Conservation (phyloP, 2,329 filamentous ascomycete species). For the Penicillium brevicompactum region DNA sequence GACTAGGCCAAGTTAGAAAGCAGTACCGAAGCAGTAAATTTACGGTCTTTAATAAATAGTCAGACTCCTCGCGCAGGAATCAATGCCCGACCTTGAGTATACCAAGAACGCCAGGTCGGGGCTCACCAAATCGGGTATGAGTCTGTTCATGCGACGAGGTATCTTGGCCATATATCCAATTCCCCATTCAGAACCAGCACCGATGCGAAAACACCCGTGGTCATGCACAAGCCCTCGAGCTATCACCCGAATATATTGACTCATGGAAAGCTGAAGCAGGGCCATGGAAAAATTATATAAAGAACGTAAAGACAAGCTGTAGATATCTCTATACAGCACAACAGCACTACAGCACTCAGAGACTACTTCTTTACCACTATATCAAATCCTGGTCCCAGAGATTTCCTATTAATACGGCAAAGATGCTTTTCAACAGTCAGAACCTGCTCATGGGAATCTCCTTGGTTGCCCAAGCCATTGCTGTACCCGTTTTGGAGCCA, state of each 20-base stretch:
- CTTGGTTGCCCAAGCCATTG: slow-evolving; percentile 11
- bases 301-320: background rate
- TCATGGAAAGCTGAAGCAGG: background rate
- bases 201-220: background rate
- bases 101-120: background rate
- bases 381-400: too few relatives aligned
- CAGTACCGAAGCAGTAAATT: background rate
- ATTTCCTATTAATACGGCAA: background rate
- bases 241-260: background rate
- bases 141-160: background rate
- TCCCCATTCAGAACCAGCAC: background rate
- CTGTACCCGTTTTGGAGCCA: slow-evolving; percentile 12
- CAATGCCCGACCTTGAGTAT: background rate
- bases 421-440: slow-evolving; percentile 11
- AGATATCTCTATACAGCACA: background rate
- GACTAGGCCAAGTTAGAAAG: too few relatives aligned
- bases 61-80: too few relatives aligned
- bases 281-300: slow-evolving; percentile 1
- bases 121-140: slow-evolving; percentile 3
- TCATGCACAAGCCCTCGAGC: background rate
- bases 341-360: background rate
- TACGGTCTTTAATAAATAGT: too few relatives aligned
- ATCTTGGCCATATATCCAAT: background rate
- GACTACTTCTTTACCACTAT: too few relatives aligned
- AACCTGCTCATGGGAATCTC: slow-evolving; percentile 5